phyloP scores from a whole-genome alignment of 225 moss, liverwort and hornwort genomes.

The Straminergon stramineum region DNA sequence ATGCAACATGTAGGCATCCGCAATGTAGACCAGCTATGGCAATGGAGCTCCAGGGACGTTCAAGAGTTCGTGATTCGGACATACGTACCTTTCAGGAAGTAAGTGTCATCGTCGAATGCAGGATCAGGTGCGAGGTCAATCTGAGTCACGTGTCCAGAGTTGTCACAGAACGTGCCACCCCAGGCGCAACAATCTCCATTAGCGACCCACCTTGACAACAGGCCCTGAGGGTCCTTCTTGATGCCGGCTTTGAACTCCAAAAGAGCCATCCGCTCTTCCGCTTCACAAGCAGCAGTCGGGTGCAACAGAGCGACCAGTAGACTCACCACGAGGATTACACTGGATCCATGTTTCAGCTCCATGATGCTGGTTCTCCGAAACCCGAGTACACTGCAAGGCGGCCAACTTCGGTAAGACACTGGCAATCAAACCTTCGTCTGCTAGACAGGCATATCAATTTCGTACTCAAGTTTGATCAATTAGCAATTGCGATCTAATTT shows the following conservation, averaged over 20 bases:
- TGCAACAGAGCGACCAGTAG: not conserved
- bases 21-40: not conserved
- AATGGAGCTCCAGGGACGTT: not conserved
- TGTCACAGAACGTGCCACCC: conserved; percentile 14
- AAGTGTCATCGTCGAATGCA: conserved; percentile 14
- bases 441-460: not conserved
- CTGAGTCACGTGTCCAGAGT: not conserved
- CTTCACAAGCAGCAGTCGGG: not conserved
- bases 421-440: not conserved
- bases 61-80: not conserved
- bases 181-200: conserved; percentile 26
- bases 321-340: not conserved
- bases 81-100: conserved; percentile 6
- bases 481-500: not conserved
- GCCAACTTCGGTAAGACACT: not conserved
- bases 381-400: not conserved
- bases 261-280: conserved; percentile 14
- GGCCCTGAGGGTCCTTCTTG: not conserved
- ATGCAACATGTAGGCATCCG: not conserved
- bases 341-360: not conserved
- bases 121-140: conserved; percentile 15
- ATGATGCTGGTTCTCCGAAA: not conserved
- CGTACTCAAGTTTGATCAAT: not conserved
- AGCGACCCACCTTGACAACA: conserved; percentile 9
- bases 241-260: conserved; percentile 22